Percentiles rank a stretch among this genome's conserved stretches.
These are phyloP conservation scores for Evansstolkia leycettana DNA, from an alignment of 495 filamentous ascomycete genomes.

Conservation along the genomic window DNA sequence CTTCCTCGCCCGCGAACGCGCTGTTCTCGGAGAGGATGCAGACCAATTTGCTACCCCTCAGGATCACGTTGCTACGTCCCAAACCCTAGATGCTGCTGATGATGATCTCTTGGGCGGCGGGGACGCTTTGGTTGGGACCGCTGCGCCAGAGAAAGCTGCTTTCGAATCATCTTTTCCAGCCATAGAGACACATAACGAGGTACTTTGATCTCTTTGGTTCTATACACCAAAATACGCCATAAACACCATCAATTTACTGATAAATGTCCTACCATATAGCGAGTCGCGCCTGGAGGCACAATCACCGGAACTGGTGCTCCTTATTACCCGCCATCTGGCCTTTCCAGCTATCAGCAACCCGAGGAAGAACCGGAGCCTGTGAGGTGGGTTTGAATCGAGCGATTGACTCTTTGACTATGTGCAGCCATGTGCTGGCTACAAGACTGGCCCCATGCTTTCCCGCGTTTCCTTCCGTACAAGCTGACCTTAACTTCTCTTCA, in stretches of 20 bases:
- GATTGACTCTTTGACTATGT: neutral
- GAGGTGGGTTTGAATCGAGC: conserved; percentile 31
- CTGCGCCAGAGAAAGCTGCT: conserved; percentile 44
- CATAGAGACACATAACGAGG: conserved; percentile 69
- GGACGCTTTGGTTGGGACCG: conserved; percentile 18
- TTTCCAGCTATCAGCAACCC: conserved; percentile 31
- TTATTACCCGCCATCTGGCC: conserved; percentile 50
- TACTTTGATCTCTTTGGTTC: conserved; percentile 23
- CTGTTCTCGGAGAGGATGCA: conserved; percentile 81
- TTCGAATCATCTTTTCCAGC: conserved; percentile 87
- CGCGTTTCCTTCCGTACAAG: neutral
- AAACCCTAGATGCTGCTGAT: conserved; percentile 41
- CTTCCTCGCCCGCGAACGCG: conserved; percentile 83
- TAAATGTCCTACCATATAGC: conserved; percentile 32
- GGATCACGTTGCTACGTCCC: conserved; percentile 46
- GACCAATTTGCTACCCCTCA: conserved; percentile 73
- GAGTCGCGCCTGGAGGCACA: conserved; percentile 73
- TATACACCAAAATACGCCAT: neutral
- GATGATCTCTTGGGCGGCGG: conserved; percentile 68
- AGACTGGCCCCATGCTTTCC: neutral
- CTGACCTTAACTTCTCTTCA: neutral
- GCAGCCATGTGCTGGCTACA: neutral
- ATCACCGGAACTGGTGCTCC: conserved; percentile 77
- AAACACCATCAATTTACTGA: conserved; percentile 19
- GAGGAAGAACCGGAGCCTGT: conserved; percentile 85